A percentile compares a stretch with the other conserved stretches of the same genome.
These are phyloP conservation scores for Cutaneotrichosporon cavernicola DNA, from an alignment of 1,284 basidiomycete species.

Conservation along the genomic window DNA sequence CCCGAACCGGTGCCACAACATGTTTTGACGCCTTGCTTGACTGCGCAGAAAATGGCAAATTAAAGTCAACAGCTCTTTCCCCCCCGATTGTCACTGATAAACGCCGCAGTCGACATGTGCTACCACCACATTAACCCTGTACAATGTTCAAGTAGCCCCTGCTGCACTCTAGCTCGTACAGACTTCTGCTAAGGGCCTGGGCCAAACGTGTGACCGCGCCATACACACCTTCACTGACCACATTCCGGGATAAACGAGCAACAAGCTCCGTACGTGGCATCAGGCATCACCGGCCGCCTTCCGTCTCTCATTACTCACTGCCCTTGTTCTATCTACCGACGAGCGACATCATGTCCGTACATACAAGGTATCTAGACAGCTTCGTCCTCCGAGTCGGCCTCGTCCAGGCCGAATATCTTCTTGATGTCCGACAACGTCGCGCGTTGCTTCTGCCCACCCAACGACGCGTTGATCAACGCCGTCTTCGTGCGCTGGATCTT, in stretches of 20 bases:
- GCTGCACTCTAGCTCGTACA: too few species aligned
- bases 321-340: too few species aligned
- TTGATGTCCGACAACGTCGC: constrained; percentile 51
- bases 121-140: too few species aligned
- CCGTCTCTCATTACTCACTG: too few species aligned
- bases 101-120: neutral
- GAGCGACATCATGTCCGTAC: too few species aligned
- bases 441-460: constrained; percentile 47
- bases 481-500: constrained; percentile 65
- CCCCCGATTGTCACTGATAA: too few species aligned
- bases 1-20: too few species aligned
- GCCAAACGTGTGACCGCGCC: constrained; percentile 1
- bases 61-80: too few species aligned
- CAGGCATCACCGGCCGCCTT: neutral
- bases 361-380: constrained; percentile 23
- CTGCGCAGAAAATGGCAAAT: too few species aligned
- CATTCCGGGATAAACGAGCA: neutral
- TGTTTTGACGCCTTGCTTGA: too few species aligned
- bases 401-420: constrained; percentile 52
- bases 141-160: too few species aligned
- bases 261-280: neutral
- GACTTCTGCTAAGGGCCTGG: too few species aligned
- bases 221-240: neutral
- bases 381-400: constrained; percentile 50
- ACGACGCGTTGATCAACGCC: constrained; percentile 51